Base-by-base conservation (phyloP, 163 green algal genomes). In the Prototheca wickerhamii region DNA sequence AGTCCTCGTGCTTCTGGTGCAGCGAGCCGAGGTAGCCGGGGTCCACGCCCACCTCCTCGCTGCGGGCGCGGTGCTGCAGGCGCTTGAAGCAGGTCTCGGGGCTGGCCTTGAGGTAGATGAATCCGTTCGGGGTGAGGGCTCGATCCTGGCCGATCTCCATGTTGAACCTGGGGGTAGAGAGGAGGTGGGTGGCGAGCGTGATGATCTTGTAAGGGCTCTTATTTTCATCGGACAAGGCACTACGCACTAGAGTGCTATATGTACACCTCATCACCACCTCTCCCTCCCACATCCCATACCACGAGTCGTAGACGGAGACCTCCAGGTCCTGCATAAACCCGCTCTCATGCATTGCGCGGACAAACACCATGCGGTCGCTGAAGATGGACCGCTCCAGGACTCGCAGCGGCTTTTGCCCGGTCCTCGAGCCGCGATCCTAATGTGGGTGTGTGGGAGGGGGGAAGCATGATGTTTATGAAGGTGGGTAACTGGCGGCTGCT, bases 361-460 rank as follows among this genome's bases (percentile, higher is more conserved):
- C 93, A 83, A 98, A 98, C 18, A 98, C 91, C 87, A 96, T 93
- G 30, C 92, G 79, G 72, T 98, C 93, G 52, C 77, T 90, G 79
- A 98, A 98, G 23, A 98, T 85, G 34, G 74, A 89, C 30, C 93
- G 83, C 79, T 98, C 93, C 71, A 97, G 74, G 35, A 98, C 68
- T 0, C 92, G 77, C 29, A 95, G 66, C 25, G 67, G 65, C 53
- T 73, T 78, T 4, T 25, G 58, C 23, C 49, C 32, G 28, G n/a
- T 28, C 17, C 61, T 53, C 21, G 69, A 37, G 4, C 65, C 50
- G 23, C 71, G 54, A 56, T 84, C 75, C 71, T 82, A 68, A 57
- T 21, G 44, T 40, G 46, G 12, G 29, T 20, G 15, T 6, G 3
- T 40, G 7, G 50, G 6, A 2, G 0, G 23, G 23, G 21, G 23